Base-by-base conservation (phyloP, 495 filamentous ascomycete genomes). In the Lepidopterella palustris region DNA sequence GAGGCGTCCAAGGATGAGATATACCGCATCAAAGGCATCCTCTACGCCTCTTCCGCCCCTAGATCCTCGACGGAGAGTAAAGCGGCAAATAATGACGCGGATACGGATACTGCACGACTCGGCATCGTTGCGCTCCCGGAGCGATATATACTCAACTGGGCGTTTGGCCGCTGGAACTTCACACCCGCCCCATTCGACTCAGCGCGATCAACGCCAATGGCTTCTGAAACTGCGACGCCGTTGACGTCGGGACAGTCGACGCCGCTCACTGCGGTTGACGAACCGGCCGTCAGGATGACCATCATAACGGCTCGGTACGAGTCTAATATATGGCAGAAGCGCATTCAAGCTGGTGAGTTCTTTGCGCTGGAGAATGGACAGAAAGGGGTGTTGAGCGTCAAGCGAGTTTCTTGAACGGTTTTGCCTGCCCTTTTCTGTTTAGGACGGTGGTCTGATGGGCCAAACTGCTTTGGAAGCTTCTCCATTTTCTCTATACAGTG, bases 71-170 rank as follows among this genome's bases (percentile, higher is more conserved):
- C 53, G 82, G 80, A 42, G 79, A 81, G 9, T 8, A 61, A 54
- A 2, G 15, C 65, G 56, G 15, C 31, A 58, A 10, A 39, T 54
- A 29, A 51, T 28, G 23, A 63, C 59, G 21, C 26, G 5, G 23
- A 2, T 59, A 61, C n/a, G 0, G 66, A 56, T 3, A 65, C 61
- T 18, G n/a, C n/a, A n/a, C n/a, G n/a, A n/a, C n/a, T n/a, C n/a
- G n/a, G n/a, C n/a, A n/a, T n/a, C n/a, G 24, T 39, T 23, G 61
- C 62, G 47, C 60, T 67, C 29, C 39, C 55, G 57, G 73, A n/a
- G n/a, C n/a, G 82, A 59, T 95, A 91, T 69, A 95, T 97, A 48
- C 78, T 98, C 45, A 98, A 98, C 70, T 97, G 93, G 93, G 95
- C 93, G 0, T 98, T 98, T 73, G 92, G 90, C 5, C 80, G 93